phyloP scores from a whole-genome alignment of 129 eudicot species.

The Flaveria ramosissima region DNA sequence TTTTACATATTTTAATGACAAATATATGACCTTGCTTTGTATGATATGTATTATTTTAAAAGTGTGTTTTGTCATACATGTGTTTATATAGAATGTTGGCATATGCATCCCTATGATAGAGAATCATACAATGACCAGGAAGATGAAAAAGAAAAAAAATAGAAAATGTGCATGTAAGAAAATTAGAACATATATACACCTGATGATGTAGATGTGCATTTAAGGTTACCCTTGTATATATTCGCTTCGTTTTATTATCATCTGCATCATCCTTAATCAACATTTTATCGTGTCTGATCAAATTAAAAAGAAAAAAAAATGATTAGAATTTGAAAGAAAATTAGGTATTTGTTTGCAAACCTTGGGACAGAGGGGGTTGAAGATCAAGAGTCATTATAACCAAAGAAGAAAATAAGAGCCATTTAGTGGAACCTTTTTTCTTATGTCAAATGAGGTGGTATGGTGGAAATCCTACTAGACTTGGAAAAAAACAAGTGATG shows the following conservation, averaged over 20 bases:
- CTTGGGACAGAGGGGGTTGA: constrained; percentile 23
- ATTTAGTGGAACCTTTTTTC: constrained; percentile 30
- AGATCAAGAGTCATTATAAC: constrained; percentile 35
- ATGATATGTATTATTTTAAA: too few species aligned
- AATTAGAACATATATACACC: too few species aligned
- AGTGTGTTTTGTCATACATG: too few species aligned
- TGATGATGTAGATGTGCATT: too few species aligned
- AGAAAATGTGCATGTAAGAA: too few species aligned
- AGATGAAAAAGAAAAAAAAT: too few species aligned
- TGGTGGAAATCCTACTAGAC: constrained; percentile 38
- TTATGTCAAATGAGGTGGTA: constrained; percentile 26
- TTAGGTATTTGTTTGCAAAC: constrained; percentile 39
- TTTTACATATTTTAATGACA: too few species aligned
- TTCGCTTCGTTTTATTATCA: neutral
- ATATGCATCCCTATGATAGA: too few species aligned
- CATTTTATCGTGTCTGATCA: constrained; percentile 24
- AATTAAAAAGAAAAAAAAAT: neutral
- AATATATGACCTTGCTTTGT: too few species aligned
- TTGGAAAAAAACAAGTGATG: constrained; percentile 26
- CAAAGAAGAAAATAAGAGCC: constrained; percentile 28
- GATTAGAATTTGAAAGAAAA: constrained; percentile 30
- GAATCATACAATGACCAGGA: too few species aligned
- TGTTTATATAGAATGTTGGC: too few species aligned
- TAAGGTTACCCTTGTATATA: neutral
- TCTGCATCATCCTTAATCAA: constrained; percentile 23